Percentiles rank a stretch among this genome's conserved stretches.
phyloP scores from a whole-genome alignment of 441 rosid species.

The Erodium texanum region DNA sequence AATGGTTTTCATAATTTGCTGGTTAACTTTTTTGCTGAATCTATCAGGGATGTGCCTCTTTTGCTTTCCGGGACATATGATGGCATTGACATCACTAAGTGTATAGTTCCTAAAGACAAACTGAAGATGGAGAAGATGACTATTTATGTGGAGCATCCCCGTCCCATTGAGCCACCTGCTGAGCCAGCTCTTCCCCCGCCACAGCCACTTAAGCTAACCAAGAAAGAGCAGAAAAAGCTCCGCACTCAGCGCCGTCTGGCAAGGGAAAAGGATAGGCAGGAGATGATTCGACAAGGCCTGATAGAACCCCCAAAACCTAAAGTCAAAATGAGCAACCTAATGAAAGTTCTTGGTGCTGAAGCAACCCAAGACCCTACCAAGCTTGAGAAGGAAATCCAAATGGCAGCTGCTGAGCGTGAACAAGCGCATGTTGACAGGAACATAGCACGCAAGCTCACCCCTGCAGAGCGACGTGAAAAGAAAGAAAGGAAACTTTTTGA shows the following conservation, averaged over 20 bases:
- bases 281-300: constrained; percentile 48
- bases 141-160: constrained; percentile 77
- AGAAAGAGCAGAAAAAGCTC: constrained; percentile 89
- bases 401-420: constrained; percentile 94
- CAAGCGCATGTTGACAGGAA: constrained; percentile 94
- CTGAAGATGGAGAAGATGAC: constrained; percentile 43
- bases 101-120: constrained; percentile 23
- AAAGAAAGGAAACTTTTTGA: constrained; percentile 80
- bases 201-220: constrained; percentile 82
- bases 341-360: constrained; percentile 90
- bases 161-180: constrained; percentile 87
- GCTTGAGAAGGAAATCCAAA: constrained; percentile 85
- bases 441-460: constrained; percentile 79
- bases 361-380: constrained; percentile 94
- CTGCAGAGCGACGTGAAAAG: constrained; percentile 86
- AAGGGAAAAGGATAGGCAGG: constrained; percentile 82
- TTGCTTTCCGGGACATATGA: constrained; percentile 37
- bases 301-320: constrained; percentile 85
- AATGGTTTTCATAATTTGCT: not conserved
- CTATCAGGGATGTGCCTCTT: constrained; percentile 51
- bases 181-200: constrained; percentile 86
- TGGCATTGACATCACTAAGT: constrained; percentile 40
- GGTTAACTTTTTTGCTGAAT: constrained; percentile 14
- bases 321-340: constrained; percentile 87
- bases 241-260: constrained; percentile 87